These are phyloP conservation scores for Candida multigemmis DNA, from an alignment of 805 yeast genomes.

Conservation along the genomic window DNA sequence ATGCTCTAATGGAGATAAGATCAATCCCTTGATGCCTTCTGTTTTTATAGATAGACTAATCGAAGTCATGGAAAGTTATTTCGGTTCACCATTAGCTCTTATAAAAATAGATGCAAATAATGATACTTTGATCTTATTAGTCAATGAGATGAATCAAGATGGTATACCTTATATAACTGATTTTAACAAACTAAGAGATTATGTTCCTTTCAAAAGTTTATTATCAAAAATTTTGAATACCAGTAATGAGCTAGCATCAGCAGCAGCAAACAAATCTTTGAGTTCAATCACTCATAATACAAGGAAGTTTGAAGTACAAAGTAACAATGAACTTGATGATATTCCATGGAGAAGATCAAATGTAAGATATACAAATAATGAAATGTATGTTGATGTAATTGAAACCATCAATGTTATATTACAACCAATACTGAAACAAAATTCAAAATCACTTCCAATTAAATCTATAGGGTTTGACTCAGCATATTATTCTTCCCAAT, in stretches of 20 bases:
- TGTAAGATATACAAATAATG: constrained; percentile 71
- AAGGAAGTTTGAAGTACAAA: constrained; percentile 3
- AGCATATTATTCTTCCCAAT: constrained; percentile 14
- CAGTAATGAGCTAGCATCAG: constrained; percentile 23
- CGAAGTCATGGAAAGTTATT: constrained; percentile 47
- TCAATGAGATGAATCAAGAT: constrained; percentile 72
- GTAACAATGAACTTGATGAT: constrained; percentile 17
- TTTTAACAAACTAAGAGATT: constrained; percentile 56
- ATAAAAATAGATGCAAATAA: constrained; percentile 57
- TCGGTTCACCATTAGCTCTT: constrained; percentile 44
- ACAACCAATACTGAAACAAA: constrained; percentile 15
- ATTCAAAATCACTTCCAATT: constrained; percentile 2
- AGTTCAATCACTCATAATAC: constrained; percentile 8
- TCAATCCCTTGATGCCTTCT: constrained; percentile 47
- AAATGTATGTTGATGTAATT: constrained; percentile 72
- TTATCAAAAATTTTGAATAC: constrained; percentile 41
- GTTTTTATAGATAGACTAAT: constrained; percentile 44
- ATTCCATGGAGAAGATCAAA: constrained; percentile 73
- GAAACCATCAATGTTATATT: constrained; percentile 57
- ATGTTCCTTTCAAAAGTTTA: constrained; percentile 58
- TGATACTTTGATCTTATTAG: constrained; percentile 60
- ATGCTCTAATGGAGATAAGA: constrained; percentile 9
- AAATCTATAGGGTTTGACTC: constrained; percentile 17
- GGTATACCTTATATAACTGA: constrained; percentile 71
- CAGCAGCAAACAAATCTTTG: constrained; percentile 10